Evolutionary conservation across 129 eudicot species (phyloP).

Genomic region (Lactuca sativa): DNA sequence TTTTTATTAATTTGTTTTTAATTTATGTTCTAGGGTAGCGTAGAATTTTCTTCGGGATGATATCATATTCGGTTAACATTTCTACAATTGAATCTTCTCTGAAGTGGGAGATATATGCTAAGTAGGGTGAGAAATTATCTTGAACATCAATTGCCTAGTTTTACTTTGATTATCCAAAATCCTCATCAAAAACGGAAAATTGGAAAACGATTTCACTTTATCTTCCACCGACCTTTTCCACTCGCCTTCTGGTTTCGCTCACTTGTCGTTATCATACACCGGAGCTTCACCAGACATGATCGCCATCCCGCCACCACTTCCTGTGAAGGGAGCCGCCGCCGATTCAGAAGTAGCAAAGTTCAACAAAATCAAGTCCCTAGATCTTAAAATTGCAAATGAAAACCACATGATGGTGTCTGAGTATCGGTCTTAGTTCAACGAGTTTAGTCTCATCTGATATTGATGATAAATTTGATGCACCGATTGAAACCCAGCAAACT

Average conservation of each 20-base stretch:
- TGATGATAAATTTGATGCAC: too few relatives aligned
- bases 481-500: too few relatives aligned
- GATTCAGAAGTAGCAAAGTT: not conserved
- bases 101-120: slow-evolving; percentile 75
- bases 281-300: not conserved
- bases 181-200: too few relatives aligned
- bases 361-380: too few relatives aligned
- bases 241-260: not conserved
- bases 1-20: not conserved
- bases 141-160: slow-evolving; percentile 68
- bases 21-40: not conserved
- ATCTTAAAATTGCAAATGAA: too few relatives aligned
- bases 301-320: not conserved
- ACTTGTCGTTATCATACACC: not conserved
- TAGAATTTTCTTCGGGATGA: not conserved
- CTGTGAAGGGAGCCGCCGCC: not conserved
- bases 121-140: slow-evolving; percentile 73
- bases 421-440: too few relatives aligned
- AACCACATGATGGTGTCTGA: too few relatives aligned
- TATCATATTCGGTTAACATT: slow-evolving; percentile 26
- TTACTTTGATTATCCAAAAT: slow-evolving; percentile 40
- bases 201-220: too few relatives aligned
- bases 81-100: slow-evolving; percentile 46
- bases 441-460: too few relatives aligned
- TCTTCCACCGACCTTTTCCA: not conserved